Conservation (phyloP, 441 rosid species). For the Iberis amara region DNA sequence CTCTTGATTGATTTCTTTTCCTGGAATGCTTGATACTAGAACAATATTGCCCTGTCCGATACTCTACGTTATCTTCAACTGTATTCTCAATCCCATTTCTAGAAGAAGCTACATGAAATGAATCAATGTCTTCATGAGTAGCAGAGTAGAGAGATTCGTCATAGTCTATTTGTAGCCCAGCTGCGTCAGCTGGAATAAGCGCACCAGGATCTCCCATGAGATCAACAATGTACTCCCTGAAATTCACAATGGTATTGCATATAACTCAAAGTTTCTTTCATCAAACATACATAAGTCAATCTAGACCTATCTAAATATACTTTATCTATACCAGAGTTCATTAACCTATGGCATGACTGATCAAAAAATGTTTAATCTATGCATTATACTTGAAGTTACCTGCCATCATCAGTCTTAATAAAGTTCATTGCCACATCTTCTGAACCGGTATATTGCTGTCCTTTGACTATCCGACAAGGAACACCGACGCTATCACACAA, state of each 20-base stretch:
- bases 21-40: slow-evolving; percentile 40
- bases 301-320: slow-evolving; percentile 6
- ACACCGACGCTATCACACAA: slow-evolving; percentile 78
- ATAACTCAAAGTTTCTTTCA: slow-evolving; percentile 9
- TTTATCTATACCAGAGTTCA: background rate
- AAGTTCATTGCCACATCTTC: slow-evolving; percentile 91
- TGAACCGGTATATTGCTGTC: slow-evolving; percentile 82
- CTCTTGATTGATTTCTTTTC: slow-evolving; percentile 35
- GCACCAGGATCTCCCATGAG: slow-evolving; percentile 98
- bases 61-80: slow-evolving; percentile 48
- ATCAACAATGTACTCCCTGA: slow-evolving; percentile 97
- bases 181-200: slow-evolving; percentile 87
- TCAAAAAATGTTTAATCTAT: background rate
- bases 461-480: slow-evolving; percentile 92
- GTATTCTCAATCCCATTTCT: slow-evolving; percentile 63
- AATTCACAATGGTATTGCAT: slow-evolving; percentile 28
- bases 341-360: slow-evolving; percentile 6
- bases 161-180: slow-evolving; percentile 58
- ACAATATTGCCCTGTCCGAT: slow-evolving; percentile 29
- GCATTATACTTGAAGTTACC: slow-evolving; percentile 40
- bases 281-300: background rate
- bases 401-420: slow-evolving; percentile 86
- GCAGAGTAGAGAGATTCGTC: slow-evolving; percentile 56
- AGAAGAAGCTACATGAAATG: slow-evolving; percentile 58
- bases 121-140: slow-evolving; percentile 54